Conservation (phyloP, 2,329 filamentous ascomycete genomes). For the Thielaviopsis ethacetica region DNA sequence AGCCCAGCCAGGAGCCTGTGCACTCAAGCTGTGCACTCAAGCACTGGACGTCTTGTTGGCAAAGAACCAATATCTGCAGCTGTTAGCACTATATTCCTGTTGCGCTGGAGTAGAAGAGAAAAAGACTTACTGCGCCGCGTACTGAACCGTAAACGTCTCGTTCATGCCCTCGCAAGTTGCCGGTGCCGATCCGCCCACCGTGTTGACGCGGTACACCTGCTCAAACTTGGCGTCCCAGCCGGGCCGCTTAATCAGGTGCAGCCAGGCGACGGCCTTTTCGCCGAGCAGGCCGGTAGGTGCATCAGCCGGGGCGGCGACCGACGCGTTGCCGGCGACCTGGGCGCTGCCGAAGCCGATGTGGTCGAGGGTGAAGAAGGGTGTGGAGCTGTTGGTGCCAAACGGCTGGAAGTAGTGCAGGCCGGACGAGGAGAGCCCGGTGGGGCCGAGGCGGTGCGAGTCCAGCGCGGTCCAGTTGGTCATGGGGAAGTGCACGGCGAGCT, state of each 20-base stretch:
- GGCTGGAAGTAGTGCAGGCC: conserved; percentile 65
- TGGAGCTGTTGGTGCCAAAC: conserved; percentile 33
- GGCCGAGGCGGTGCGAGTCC: conserved; percentile 24
- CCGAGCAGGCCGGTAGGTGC: conserved; percentile 44
- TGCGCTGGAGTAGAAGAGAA: conserved; percentile 9
- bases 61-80: conserved; percentile 24
- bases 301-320: conserved; percentile 43
- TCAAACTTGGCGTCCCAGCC: conserved; percentile 45
- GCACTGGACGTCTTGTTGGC: neutral
- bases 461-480: conserved; percentile 5
- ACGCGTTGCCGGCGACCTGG: conserved; percentile 43
- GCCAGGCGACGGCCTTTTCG: conserved; percentile 61
- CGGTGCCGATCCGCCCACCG: conserved; percentile 65
- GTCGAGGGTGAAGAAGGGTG: conserved; percentile 68
- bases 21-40: no score
- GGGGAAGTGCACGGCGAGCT: conserved; percentile 48
- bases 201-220: conserved; percentile 71
- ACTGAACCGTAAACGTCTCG: conserved; percentile 54
- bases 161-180: conserved; percentile 51
- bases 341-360: conserved; percentile 28
- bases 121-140: conserved; percentile 62
- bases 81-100: neutral
- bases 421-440: conserved; percentile 46
- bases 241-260: conserved; percentile 44
- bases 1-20: no score